phyloP scores from a whole-genome alignment of 208 protist species.

The Leishmania aethiopica region DNA sequence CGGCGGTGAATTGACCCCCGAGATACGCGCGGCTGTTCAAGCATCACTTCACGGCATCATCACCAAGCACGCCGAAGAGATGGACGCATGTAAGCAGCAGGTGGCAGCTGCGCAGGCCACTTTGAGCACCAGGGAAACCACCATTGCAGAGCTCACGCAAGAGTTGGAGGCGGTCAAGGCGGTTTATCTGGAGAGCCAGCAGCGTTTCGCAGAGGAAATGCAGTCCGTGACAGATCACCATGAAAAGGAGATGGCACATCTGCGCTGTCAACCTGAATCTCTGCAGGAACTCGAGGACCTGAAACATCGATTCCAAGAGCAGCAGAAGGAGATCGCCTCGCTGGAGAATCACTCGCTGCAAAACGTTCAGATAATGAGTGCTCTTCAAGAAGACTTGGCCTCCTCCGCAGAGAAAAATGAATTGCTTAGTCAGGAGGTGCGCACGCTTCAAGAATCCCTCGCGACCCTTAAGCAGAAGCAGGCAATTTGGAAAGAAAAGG shows the following conservation, averaged over 20 bases:
- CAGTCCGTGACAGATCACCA: constrained; percentile 24
- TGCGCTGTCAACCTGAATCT: constrained; percentile 13
- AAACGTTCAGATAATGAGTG: constrained; percentile 18
- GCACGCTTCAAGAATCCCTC: constrained; percentile 12
- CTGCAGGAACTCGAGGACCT: constrained; percentile 19
- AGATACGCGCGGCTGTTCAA: constrained; percentile 25
- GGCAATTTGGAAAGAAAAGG: constrained; percentile 52
- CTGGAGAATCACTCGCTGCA: constrained; percentile 42
- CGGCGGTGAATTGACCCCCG: constrained; percentile 6
- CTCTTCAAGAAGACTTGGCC: constrained; percentile 28
- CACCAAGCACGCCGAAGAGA: constrained; percentile 12
- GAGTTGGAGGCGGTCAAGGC: constrained; percentile 38
- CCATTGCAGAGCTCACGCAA: constrained; percentile 13
- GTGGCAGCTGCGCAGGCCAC: background rate
- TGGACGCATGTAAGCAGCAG: background rate
- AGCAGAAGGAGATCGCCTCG: constrained; percentile 13
- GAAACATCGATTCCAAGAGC: constrained; percentile 17
- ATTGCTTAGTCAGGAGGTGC: constrained; percentile 19
- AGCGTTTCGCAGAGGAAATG: constrained; percentile 41
- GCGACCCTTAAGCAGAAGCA: constrained; percentile 33
- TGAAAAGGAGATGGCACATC: constrained; percentile 10
- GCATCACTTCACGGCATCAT: constrained; percentile 23
- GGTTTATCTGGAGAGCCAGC: constrained; percentile 34
- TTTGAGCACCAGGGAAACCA: background rate
- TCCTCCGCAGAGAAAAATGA: constrained; percentile 14